These are phyloP conservation scores for Volvox africanus DNA, from an alignment of 139 green algal genomes.

Conservation along the genomic window DNA sequence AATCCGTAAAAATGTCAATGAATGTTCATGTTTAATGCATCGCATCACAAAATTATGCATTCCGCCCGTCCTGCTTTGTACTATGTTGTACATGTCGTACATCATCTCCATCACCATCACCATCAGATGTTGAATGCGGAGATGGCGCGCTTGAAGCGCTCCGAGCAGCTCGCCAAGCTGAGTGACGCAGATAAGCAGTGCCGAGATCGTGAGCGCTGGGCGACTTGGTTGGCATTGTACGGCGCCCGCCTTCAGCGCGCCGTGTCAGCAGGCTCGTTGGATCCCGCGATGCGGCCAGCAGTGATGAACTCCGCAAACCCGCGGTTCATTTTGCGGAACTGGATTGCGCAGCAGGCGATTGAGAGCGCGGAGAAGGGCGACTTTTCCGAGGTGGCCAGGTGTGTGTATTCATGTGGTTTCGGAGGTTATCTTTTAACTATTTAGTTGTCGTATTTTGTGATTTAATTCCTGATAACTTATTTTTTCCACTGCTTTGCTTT, in stretches of 20 bases:
- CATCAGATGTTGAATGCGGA: slow-evolving; percentile 50
- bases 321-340: slow-evolving; percentile 74
- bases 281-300: slow-evolving; percentile 9
- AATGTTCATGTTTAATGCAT: too few species aligned
- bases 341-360: slow-evolving; percentile 71
- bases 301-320: slow-evolving; percentile 73
- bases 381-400: slow-evolving; percentile 53
- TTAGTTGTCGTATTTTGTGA: too few species aligned
- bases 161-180: not conserved
- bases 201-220: slow-evolving; percentile 53
- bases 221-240: slow-evolving; percentile 66
- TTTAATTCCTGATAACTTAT: too few species aligned
- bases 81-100: not conserved
- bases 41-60: too few species aligned
- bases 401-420: not conserved
- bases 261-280: not conserved
- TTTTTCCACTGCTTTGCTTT: too few species aligned
- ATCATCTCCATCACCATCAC: too few species aligned
- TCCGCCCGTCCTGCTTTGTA: not conserved
- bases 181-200: slow-evolving; percentile 47
- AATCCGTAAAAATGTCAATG: too few species aligned
- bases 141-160: slow-evolving; percentile 32
- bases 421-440: too few species aligned
- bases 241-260: slow-evolving; percentile 46
- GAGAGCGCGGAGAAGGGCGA: slow-evolving; percentile 63